Percentiles rank a stretch among this genome's conserved stretches.
These are phyloP conservation scores for Aquilaria yunnanensis DNA, from an alignment of 345 rosid genomes.

Conservation along the genomic window DNA sequence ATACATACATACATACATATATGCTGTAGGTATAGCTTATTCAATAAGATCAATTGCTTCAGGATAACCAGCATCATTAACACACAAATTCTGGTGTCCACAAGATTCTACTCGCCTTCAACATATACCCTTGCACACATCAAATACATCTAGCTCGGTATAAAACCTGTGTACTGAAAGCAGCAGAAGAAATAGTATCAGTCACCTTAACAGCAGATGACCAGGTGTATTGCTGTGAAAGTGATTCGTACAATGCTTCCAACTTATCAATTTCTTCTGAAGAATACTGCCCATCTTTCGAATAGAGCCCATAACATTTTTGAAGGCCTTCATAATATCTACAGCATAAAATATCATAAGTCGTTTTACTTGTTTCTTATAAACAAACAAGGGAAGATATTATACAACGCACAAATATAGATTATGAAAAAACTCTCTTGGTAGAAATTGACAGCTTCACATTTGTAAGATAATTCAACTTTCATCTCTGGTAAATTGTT, in stretches of 20 bases:
- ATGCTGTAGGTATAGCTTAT: too few relatives aligned
- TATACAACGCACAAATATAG: not conserved
- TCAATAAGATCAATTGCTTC: too few relatives aligned
- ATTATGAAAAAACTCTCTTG: too few relatives aligned
- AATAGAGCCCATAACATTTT: slow-evolving; percentile 59
- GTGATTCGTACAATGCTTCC: slow-evolving; percentile 72
- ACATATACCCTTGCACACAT: not conserved
- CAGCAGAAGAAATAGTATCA: slow-evolving; percentile 8
- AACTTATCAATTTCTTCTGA: slow-evolving; percentile 69
- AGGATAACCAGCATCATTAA: too few relatives aligned
- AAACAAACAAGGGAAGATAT: slow-evolving; percentile 15
- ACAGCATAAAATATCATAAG: too few relatives aligned
- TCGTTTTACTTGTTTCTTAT: too few relatives aligned
- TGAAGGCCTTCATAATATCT: slow-evolving; percentile 95
- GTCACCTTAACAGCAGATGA: slow-evolving; percentile 96
- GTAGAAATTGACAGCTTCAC: too few relatives aligned
- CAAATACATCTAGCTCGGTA: not conserved
- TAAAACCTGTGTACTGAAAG: not conserved
- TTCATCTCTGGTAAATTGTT: too few relatives aligned
- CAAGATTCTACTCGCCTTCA: too few relatives aligned
- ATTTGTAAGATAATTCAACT: too few relatives aligned
- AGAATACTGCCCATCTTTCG: slow-evolving; percentile 57
- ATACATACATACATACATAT: too few relatives aligned
- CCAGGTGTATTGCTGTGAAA: slow-evolving; percentile 61
- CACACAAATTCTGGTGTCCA: too few relatives aligned